Evolutionary conservation across 2,329 filamentous ascomycete species (phyloP).

Genomic region (Tolypocladium paradoxum): DNA sequence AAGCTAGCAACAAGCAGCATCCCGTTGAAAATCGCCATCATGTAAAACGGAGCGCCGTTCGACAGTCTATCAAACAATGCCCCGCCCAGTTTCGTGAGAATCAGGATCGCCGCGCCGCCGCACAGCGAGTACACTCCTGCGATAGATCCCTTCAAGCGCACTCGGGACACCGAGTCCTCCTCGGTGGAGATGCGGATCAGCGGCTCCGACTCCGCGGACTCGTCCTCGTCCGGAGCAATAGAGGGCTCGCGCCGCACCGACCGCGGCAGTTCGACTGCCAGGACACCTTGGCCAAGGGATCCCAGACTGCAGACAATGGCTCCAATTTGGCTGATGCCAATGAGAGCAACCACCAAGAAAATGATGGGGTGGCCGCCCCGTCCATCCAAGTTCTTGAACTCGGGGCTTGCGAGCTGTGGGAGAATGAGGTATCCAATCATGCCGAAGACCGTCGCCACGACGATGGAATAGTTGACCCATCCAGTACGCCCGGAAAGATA

Average conservation of each 20-base stretch:
- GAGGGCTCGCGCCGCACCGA: conserved; percentile 13
- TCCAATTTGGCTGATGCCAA: conserved; percentile 91
- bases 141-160: conserved; percentile 78
- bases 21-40: conserved; percentile 85
- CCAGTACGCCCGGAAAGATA: conserved; percentile 63
- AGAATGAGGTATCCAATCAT: conserved; percentile 70
- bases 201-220: conserved; percentile 30
- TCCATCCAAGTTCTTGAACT: conserved; percentile 53
- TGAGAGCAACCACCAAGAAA: conserved; percentile 65
- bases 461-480: conserved; percentile 61
- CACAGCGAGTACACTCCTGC: conserved; percentile 89
- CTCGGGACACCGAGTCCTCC: conserved; percentile 31
- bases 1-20: conserved; percentile 51
- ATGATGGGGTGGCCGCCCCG: conserved; percentile 58
- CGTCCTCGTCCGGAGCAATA: conserved; percentile 25
- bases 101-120: conserved; percentile 78
- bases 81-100: conserved; percentile 87
- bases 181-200: conserved; percentile 22
- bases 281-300: conserved; percentile 69
- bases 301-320: conserved; percentile 94
- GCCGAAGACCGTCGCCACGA: conserved; percentile 61
- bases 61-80: conserved; percentile 69
- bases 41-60: conserved; percentile 76
- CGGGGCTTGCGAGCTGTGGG: conserved; percentile 65
- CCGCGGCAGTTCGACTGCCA: conserved; percentile 36